A percentile compares a stretch with the other conserved stretches of the same genome.
These are phyloP conservation scores for Asterella californica DNA, from an alignment of 225 moss, liverwort and hornwort species.

Conservation along the genomic window DNA sequence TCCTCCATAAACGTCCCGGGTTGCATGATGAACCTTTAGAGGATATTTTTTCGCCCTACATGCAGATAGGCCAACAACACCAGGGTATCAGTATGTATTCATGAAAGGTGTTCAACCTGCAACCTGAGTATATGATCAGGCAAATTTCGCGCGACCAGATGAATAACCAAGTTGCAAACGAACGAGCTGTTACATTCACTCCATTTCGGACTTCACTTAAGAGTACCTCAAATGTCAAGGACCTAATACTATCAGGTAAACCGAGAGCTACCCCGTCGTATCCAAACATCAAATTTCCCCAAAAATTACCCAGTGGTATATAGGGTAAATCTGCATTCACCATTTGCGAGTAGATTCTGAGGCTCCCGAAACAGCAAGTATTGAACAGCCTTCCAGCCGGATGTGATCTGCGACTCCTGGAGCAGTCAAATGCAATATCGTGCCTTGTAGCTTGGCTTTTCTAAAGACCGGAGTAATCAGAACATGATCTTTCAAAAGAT, in stretches of 20 bases:
- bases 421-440: slow-evolving; percentile 48
- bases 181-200: background rate
- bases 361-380: slow-evolving; percentile 61
- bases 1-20: slow-evolving; percentile 38
- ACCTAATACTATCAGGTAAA: background rate
- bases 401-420: slow-evolving; percentile 57
- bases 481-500: slow-evolving; percentile 39
- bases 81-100: background rate
- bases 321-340: slow-evolving; percentile 50
- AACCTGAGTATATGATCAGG: background rate
- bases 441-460: slow-evolving; percentile 55
- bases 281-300: background rate
- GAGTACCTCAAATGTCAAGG: background rate
- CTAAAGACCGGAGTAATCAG: slow-evolving; percentile 75
- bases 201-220: background rate
- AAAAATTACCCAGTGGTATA: slow-evolving; percentile 13
- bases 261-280: background rate
- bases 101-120: background rate
- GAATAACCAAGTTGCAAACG: background rate
- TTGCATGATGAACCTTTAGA: slow-evolving; percentile 41
- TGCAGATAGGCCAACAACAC: slow-evolving; percentile 9
- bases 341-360: slow-evolving; percentile 69
- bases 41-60: slow-evolving; percentile 47
- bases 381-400: slow-evolving; percentile 67
- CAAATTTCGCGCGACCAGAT: background rate